Percentiles rank a stretch among this genome's conserved stretches.
These are phyloP conservation scores for Botrytis fabae DNA, from an alignment of 2,329 filamentous ascomycete species.

Conservation along the genomic window DNA sequence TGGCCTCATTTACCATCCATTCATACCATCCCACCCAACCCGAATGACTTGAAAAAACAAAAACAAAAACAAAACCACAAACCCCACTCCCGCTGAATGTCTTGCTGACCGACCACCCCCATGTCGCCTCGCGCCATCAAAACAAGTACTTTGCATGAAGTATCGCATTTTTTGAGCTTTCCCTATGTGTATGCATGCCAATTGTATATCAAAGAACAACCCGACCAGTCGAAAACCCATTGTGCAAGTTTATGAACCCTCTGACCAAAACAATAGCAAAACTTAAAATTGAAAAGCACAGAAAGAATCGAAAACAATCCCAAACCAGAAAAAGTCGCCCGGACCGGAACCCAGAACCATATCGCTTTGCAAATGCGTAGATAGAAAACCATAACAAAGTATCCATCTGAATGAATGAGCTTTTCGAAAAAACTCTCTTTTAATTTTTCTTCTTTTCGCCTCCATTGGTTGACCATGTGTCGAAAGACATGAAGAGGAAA, in stretches of 20 bases:
- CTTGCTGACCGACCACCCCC: constrained; percentile 10
- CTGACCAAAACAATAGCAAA: constrained; percentile 22
- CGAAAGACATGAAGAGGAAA: constrained; percentile 19
- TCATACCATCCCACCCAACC: constrained; percentile 9
- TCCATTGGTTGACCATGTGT: constrained; percentile 12
- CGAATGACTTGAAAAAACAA: not conserved
- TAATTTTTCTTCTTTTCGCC: constrained; percentile 19
- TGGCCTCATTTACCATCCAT: constrained; percentile 19
- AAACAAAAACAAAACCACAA: constrained; percentile 4
- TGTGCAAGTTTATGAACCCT: constrained; percentile 24
- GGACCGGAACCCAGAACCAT: constrained; percentile 29
- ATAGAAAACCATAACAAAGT: constrained; percentile 32
- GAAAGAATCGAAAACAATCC: constrained; percentile 25
- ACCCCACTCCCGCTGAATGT: constrained; percentile 18
- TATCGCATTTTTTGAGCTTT: constrained; percentile 16
- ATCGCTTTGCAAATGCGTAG: constrained; percentile 37
- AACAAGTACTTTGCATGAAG: constrained; percentile 17
- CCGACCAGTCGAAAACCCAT: constrained; percentile 19
- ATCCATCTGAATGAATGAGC: constrained; percentile 27
- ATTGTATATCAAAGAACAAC: constrained; percentile 25
- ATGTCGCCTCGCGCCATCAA: constrained; percentile 17
- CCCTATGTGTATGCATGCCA: constrained; percentile 25
- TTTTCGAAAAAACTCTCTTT: constrained; percentile 22
- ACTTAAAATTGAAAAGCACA: not conserved
- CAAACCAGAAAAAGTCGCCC: constrained; percentile 22